These are phyloP conservation scores for Boehmeria nivea DNA, from an alignment of 306 rosid genomes.

Conservation along the genomic window DNA sequence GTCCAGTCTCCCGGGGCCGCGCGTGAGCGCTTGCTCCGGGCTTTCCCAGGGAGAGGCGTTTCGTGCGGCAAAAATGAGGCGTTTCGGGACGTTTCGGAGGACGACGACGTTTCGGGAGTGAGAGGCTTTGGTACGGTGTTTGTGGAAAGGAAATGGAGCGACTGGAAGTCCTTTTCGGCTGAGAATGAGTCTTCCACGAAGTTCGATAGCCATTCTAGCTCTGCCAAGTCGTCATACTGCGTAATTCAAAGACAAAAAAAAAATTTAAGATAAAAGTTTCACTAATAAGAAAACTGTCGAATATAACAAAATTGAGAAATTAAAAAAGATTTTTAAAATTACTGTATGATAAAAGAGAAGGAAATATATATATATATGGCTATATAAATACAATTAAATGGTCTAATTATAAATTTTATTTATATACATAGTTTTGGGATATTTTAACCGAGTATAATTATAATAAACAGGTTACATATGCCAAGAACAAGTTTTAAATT, in stretches of 20 bases:
- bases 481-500: too few relatives aligned
- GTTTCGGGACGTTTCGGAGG: slow-evolving; percentile 33
- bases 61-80: slow-evolving; percentile 57
- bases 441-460: too few relatives aligned
- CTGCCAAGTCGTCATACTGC: slow-evolving; percentile 89
- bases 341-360: too few relatives aligned
- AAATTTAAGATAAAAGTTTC: too few relatives aligned
- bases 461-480: too few relatives aligned
- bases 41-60: slow-evolving; percentile 84
- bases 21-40: slow-evolving; percentile 94
- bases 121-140: slow-evolving; percentile 36
- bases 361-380: too few relatives aligned
- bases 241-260: background rate
- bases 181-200: slow-evolving; percentile 92
- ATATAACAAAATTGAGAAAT: too few relatives aligned
- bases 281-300: too few relatives aligned
- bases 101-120: slow-evolving; percentile 78
- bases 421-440: too few relatives aligned
- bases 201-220: slow-evolving; percentile 95
- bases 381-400: too few relatives aligned
- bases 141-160: slow-evolving; percentile 51
- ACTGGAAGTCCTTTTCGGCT: slow-evolving; percentile 59
- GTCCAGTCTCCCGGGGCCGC: slow-evolving; percentile 96
- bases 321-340: too few relatives aligned
- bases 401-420: too few relatives aligned